Base-by-base conservation (phyloP, 1,284 basidiomycete genomes). In the Rugiboletus extremiorientalis region DNA sequence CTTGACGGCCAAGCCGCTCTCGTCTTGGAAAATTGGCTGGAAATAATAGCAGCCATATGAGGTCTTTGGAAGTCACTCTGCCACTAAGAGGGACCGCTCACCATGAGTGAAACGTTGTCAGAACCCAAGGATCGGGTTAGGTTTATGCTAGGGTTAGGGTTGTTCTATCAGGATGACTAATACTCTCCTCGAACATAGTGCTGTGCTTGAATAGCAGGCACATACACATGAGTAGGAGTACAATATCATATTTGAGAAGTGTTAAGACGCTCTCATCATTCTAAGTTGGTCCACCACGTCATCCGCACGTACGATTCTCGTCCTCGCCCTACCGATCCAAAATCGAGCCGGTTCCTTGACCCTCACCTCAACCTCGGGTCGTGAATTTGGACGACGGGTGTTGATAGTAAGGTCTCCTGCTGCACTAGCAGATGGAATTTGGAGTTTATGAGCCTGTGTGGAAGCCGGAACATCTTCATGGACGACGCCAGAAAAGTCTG, bases 11-110 rank as follows among this genome's bases (percentile, higher is more conserved):
- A 86, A 69, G 41, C 84, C 84, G 64, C 78, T 81, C 56, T 68
- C 72, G 64, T 88, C 86, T 69, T 87, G 84, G 58, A 91, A 90
- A 59, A 90, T 84, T 50, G 83, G 83, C 80, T 81, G 52, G 31
- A 33, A 23, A 38, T 37, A 18, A n/a, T 56, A n/a, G n/a, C n/a
- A n/a, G n/a, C n/a, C n/a, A n/a, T 25, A 40, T 55, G 51, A 58
- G 43, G 43, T 37, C 43, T 46, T 53, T 20, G 25, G 31, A 52
- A 42, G 38, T n/a, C 33, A 44, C n/a, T 44, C 28, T 41, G 20
- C 36, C 23, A 31, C 16, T 15, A 46, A 36, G 36, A 45, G 23
- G 31, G 45, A 40, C 31, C 30, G 18, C 72, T 59, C 52, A 72
- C 72, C 70, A 71, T 74, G 41, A 38, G 52, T 2, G 45, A 36